Evolutionary conservation across 805 yeast species (phyloP).

Genomic region (Hemisphaericaspora nanyangensis): DNA sequence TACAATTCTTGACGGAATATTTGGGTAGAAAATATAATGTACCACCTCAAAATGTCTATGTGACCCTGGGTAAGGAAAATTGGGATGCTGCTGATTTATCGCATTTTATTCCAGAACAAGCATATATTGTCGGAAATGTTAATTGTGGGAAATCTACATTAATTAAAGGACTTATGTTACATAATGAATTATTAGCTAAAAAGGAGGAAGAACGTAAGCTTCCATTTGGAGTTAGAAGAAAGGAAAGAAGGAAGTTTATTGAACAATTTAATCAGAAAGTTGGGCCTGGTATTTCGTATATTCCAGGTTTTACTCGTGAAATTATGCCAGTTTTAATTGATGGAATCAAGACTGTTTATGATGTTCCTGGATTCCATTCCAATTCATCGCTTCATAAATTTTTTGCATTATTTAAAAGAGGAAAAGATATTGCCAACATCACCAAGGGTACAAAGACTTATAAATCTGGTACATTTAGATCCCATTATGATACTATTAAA

Average conservation of each 20-base stretch:
- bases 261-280: constrained; percentile 20
- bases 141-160: constrained; percentile 70
- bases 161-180: constrained; percentile 42
- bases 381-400: constrained; percentile 8
- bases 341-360: constrained; percentile 31
- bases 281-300: constrained; percentile 46
- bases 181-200: constrained; percentile 9
- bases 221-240: constrained; percentile 4
- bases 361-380: constrained; percentile 46
- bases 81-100: constrained; percentile 47
- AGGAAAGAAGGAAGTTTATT: constrained; percentile 9
- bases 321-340: constrained; percentile 31
- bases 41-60: constrained; percentile 38
- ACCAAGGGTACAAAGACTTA: constrained; percentile 25
- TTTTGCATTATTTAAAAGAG: constrained; percentile 11
- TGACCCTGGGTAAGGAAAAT: constrained; percentile 47
- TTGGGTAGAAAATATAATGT: constrained; percentile 26
- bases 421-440: constrained; percentile 20
- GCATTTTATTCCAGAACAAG: constrained; percentile 30
- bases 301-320: constrained; percentile 73
- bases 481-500: constrained; percentile 34
- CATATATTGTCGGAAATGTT: constrained; percentile 60
- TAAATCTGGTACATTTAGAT: constrained; percentile 26
- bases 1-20: constrained; percentile 30
- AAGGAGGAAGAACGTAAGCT: constrained; percentile 22